A percentile compares a stretch with the other conserved stretches of the same genome.
These are phyloP conservation scores for Pueraria montana DNA, from an alignment of 306 rosid genomes.

Conservation along the genomic window DNA sequence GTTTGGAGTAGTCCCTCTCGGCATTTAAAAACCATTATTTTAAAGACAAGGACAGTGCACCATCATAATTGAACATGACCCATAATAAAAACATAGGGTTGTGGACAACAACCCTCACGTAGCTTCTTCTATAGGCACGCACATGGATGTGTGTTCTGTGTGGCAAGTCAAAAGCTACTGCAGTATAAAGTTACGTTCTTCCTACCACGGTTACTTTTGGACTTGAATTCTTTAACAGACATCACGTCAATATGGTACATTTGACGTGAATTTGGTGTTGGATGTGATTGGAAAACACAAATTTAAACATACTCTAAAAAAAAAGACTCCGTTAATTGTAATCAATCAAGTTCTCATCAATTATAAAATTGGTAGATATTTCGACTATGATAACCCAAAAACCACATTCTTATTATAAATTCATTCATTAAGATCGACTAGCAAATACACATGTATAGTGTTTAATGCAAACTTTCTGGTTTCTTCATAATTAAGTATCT, in stretches of 20 bases:
- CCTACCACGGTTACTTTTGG: too few relatives aligned
- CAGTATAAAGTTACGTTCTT: constrained; percentile 34
- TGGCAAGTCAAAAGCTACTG: constrained; percentile 32
- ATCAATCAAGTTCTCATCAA: too few relatives aligned
- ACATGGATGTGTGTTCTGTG: constrained; percentile 43
- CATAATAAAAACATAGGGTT: constrained; percentile 38
- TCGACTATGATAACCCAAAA: too few relatives aligned
- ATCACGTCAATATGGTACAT: too few relatives aligned
- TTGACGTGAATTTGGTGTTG: too few relatives aligned
- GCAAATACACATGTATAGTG: background rate
- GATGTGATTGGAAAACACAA: too few relatives aligned
- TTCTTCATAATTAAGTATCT: background rate
- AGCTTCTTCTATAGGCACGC: constrained; percentile 37
- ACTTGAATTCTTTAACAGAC: too few relatives aligned
- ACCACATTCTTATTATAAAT: too few relatives aligned
- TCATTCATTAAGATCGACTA: background rate
- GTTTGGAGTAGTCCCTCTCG: constrained; percentile 9
- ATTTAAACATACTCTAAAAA: too few relatives aligned
- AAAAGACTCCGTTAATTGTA: too few relatives aligned
- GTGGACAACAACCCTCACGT: constrained; percentile 41
- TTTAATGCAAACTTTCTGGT: background rate
- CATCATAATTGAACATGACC: constrained; percentile 42
- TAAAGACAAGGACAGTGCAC: constrained; percentile 41
- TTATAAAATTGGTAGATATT: too few relatives aligned
- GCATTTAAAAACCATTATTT: constrained; percentile 37